phyloP scores from a whole-genome alignment of 257 asterid species.

The Paulownia fortunei region DNA sequence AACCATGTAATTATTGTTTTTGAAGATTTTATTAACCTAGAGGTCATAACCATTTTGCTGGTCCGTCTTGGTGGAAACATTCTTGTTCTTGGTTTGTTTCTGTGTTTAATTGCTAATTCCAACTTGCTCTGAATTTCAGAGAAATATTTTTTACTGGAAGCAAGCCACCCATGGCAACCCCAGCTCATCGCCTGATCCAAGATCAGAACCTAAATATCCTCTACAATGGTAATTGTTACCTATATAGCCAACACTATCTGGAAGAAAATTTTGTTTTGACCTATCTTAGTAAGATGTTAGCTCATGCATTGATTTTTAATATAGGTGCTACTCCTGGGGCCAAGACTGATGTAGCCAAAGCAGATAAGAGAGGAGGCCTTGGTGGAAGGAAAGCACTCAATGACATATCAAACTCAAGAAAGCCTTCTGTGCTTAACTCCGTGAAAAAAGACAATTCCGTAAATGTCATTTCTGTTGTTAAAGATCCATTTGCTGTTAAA shows the following conservation, averaged over 20 bases:
- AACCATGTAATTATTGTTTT: not conserved
- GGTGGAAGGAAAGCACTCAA: conserved; percentile 82
- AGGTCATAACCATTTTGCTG: not conserved
- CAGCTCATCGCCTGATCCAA: conserved; percentile 59
- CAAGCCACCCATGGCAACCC: conserved; percentile 63
- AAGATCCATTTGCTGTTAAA: conserved; percentile 49
- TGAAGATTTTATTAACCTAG: not conserved
- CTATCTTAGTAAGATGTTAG: not conserved
- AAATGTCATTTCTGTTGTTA: conserved; percentile 52
- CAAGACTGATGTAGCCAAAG: conserved; percentile 50
- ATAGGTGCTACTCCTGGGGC: conserved; percentile 52
- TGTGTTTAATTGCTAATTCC: conserved; percentile 5
- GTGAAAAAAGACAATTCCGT: conserved; percentile 50
- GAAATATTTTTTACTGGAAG: conserved; percentile 1
- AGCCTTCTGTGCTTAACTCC: conserved; percentile 50
- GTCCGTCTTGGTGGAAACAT: not conserved
- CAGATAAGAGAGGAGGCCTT: conserved; percentile 47
- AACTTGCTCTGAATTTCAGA: conserved; percentile 28
- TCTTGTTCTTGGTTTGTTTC: not conserved
- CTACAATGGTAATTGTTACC: conserved; percentile 55
- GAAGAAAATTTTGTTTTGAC: not conserved
- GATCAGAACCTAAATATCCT: conserved; percentile 75
- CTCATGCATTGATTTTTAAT: conserved; percentile 28
- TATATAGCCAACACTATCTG: not conserved
- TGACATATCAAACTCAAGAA: conserved; percentile 86